These are phyloP conservation scores for Blastomyces silverae DNA, from an alignment of 2,329 filamentous ascomycete species.

Conservation along the genomic window DNA sequence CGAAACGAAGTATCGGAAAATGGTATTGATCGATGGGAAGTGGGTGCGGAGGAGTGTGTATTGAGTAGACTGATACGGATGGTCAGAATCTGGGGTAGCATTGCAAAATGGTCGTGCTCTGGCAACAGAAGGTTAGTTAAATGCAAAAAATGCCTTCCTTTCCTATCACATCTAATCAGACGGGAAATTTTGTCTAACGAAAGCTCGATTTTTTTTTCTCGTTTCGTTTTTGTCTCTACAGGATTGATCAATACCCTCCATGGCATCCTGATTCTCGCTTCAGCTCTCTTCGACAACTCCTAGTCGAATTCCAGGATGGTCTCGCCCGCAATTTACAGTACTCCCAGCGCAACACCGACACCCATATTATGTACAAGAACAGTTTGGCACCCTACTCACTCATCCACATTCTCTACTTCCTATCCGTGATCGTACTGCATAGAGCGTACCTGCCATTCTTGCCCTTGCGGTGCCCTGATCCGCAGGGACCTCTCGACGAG, in stretches of 20 bases:
- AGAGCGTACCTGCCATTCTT: slow-evolving; percentile 52
- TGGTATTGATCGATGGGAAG: slow-evolving; percentile 47
- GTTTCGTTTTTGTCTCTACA: slow-evolving; percentile 19
- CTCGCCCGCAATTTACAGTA: slow-evolving; percentile 49
- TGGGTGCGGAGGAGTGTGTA: slow-evolving; percentile 48
- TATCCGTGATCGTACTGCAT: slow-evolving; percentile 51
- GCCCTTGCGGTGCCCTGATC: slow-evolving; percentile 45
- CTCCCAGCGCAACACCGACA: slow-evolving; percentile 47
- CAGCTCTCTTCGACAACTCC: slow-evolving; percentile 40
- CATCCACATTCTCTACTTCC: slow-evolving; percentile 49
- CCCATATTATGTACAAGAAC: slow-evolving; percentile 48
- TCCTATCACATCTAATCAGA: background rate
- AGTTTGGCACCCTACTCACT: slow-evolving; percentile 49
- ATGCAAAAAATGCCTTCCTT: background rate
- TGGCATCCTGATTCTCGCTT: slow-evolving; percentile 50
- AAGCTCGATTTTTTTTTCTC: slow-evolving; percentile 10
- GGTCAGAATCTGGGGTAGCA: slow-evolving; percentile 50
- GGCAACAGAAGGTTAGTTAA: slow-evolving; percentile 46
- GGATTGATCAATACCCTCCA: slow-evolving; percentile 46
- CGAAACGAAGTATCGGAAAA: slow-evolving; percentile 38
- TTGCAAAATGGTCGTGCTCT: slow-evolving; percentile 50
- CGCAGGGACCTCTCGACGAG: slow-evolving; percentile 49
- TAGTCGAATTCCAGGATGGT: slow-evolving; percentile 46
- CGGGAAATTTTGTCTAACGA: slow-evolving; percentile 7
- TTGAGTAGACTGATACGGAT: slow-evolving; percentile 51